Evolutionary conservation across 163 green algal genomes (phyloP), one percentile per base, ranked within the genome.

Genomic region (Trebouxiophyceae sp.): DNA sequence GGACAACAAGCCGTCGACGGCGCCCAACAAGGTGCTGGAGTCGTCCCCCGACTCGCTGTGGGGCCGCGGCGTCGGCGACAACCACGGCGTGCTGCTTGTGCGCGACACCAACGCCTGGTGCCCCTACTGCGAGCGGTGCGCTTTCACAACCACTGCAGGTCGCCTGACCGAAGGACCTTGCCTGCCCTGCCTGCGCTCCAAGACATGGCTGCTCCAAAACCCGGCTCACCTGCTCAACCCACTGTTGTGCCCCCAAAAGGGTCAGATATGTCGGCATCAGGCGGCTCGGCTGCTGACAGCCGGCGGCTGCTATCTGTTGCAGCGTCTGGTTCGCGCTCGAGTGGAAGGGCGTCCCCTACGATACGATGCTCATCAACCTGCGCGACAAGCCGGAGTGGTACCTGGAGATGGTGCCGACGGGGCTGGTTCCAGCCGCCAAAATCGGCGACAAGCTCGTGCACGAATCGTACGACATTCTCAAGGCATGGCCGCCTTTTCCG

Each of bases 361-460:
- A 86, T 54, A 75, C 64, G 16, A 63, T 83, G 31, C 57, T 86
- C 29, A 83, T 86, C 20, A 70, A 79, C 44, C 70, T 86, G 29
- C 72, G 70, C 30, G 64, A 79, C 62, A 86, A 86, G 63, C 79
- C 79, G 7, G 57, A 76, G 2, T 86, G 79, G 78, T 85, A 77
- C 70, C 67, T 68, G 55, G 65, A 78, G 16, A 57, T 81, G 22
- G 73, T 84, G 28, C 77, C 77, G 20, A 81, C 77, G 4, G 44
- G 55, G 19, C 54, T 79, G 28, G 73, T 81, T 31, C 78, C 72
- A n/a, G 73, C 72, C 33, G 69, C 67, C 34, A 70, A 57, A 5
- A 77, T 85, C 59, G 68, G 79, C 57, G 67, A 66, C 31, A 47
- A 65, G 27, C 30, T 83, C 22, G 73, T 85, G 29, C 81, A 74